Evolutionary conservation across 2,329 filamentous ascomycete species (phyloP).

Genomic region (Fusarium sp.): DNA sequence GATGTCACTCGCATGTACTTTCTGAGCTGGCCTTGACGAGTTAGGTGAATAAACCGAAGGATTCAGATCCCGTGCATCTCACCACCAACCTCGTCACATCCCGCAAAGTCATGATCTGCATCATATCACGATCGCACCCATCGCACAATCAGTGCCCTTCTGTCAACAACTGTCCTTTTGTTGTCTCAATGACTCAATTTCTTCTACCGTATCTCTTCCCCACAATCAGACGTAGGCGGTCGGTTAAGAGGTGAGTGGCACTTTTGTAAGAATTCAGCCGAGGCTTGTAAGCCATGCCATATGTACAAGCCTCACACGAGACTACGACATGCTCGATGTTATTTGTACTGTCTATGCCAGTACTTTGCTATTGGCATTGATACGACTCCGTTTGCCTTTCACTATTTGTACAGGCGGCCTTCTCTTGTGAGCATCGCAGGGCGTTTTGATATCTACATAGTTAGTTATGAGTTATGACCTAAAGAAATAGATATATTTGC

Average conservation of each 20-base stretch:
- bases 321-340: not conserved
- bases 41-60: not conserved
- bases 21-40: not conserved
- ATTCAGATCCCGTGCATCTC: slow-evolving; percentile 7
- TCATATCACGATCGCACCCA: slow-evolving; percentile 17
- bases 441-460: slow-evolving; percentile 26
- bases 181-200: slow-evolving; percentile 2
- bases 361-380: not conserved
- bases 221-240: slow-evolving; percentile 4
- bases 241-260: slow-evolving; percentile 2
- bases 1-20: slow-evolving; percentile 18
- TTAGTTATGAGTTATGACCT: slow-evolving; percentile 9
- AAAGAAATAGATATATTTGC: slow-evolving; percentile 19
- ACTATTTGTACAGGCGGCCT: not conserved
- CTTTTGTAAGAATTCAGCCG: slow-evolving; percentile 6
- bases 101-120: slow-evolving; percentile 21
- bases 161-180: not conserved
- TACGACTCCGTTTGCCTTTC: not conserved
- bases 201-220: slow-evolving; percentile 5
- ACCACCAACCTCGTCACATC: slow-evolving; percentile 4
- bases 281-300: not conserved
- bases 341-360: not conserved
- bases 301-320: not conserved
- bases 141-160: slow-evolving; percentile 7
- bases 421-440: slow-evolving; percentile 32